A percentile compares a stretch with the other conserved stretches of the same genome.
Conservation (phyloP, 495 filamentous ascomycete genomes). For the Aspergillus homomorphus region DNA sequence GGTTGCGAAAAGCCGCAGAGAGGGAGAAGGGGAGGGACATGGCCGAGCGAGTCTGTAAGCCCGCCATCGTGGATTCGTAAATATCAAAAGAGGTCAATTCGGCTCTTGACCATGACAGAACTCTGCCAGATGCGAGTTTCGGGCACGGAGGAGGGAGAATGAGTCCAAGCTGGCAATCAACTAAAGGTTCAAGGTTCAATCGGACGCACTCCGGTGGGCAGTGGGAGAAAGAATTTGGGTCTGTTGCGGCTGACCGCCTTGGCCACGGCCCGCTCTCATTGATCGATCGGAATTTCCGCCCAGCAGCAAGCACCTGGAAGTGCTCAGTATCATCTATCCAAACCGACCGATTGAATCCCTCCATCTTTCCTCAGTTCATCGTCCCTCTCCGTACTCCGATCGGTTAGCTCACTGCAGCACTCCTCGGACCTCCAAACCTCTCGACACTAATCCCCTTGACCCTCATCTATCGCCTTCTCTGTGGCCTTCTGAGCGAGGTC, state of each 20-base stretch:
- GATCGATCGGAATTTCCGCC: slow-evolving; percentile 21
- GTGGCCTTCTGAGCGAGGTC: slow-evolving; percentile 27
- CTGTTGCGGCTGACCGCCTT: slow-evolving; percentile 40
- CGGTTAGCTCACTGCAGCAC: slow-evolving; percentile 16
- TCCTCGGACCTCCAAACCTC: background rate
- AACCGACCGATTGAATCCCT: background rate
- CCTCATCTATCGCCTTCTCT: background rate
- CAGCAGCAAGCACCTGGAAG: slow-evolving; percentile 29
- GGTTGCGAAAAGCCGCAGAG: slow-evolving; percentile 39
- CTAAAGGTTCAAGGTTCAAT: background rate
- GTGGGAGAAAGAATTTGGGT: slow-evolving; percentile 40
- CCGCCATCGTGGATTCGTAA: slow-evolving; percentile 29
- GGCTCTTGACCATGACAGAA: slow-evolving; percentile 18
- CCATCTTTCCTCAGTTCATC: background rate
- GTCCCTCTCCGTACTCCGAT: slow-evolving; percentile 15
- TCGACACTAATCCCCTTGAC: background rate
- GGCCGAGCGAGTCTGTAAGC: slow-evolving; percentile 27
- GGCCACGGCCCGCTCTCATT: slow-evolving; percentile 26
- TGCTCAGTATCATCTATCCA: slow-evolving; percentile 8
- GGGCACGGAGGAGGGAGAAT: background rate
- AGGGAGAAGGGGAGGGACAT: slow-evolving; percentile 41
- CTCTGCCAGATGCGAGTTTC: background rate
- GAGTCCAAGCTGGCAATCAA: background rate
- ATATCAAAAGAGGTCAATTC: background rate
- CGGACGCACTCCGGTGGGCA: background rate